These are phyloP conservation scores for Hypomyces rosellus DNA, from an alignment of 2,329 filamentous ascomycete species.

Conservation along the genomic window DNA sequence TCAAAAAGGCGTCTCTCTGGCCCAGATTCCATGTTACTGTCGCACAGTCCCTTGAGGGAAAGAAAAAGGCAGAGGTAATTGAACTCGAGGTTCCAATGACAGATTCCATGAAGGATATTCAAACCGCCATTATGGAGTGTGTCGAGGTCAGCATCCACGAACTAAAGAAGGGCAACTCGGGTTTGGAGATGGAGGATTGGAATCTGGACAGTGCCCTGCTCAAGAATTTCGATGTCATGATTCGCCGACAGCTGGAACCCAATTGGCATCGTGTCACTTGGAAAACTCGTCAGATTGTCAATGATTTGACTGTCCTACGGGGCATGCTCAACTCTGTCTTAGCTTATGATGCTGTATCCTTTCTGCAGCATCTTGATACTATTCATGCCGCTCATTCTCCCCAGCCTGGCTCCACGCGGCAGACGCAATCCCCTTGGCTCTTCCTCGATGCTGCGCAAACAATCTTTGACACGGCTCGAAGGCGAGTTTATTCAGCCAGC, in stretches of 20 bases:
- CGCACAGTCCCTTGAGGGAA: conserved; percentile 81
- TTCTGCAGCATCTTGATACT: conserved; percentile 89
- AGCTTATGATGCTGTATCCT: conserved; percentile 82
- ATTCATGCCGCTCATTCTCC: conserved; percentile 88
- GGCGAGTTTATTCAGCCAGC: conserved; percentile 73
- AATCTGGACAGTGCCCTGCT: conserved; percentile 89
- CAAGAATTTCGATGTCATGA: conserved; percentile 83
- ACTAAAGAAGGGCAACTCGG: conserved; percentile 82
- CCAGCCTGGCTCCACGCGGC: conserved; percentile 75
- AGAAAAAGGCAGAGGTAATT: conserved; percentile 92
- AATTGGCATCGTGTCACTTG: conserved; percentile 97
- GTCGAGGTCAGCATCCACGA: conserved; percentile 93
- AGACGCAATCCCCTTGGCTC: conserved; percentile 91
- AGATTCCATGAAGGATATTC: conserved; percentile 85
- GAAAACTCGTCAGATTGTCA: conserved; percentile 91
- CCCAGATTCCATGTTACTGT: conserved; percentile 90
- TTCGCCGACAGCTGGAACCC: conserved; percentile 84
- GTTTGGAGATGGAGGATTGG: conserved; percentile 95
- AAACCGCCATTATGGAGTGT: conserved; percentile 91
- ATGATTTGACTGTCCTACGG: conserved; percentile 76
- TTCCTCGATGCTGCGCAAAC: conserved; percentile 93
- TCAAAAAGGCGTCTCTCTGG: conserved; percentile 84
- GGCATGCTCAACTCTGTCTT: conserved; percentile 77
- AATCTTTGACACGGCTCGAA: conserved; percentile 85
- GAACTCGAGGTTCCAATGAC: conserved; percentile 97